Evolutionary conservation across 2,329 filamentous ascomycete genomes (phyloP).

Genomic region (Colletotrichum sp.): DNA sequence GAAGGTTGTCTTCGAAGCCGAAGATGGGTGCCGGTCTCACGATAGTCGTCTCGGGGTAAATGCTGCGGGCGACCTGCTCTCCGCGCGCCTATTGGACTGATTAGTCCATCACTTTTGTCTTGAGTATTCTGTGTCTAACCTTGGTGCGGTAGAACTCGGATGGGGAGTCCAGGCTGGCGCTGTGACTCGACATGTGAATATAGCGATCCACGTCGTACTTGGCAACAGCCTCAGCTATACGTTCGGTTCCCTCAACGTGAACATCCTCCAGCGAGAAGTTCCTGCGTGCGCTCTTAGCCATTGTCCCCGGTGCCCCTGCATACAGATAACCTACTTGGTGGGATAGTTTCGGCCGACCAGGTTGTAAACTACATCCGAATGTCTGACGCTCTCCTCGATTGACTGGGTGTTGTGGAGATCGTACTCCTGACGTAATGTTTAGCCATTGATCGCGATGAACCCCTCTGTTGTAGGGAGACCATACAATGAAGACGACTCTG

Average conservation of each 20-base stretch:
- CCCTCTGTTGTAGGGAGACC: not conserved
- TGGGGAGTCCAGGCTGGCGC: slow-evolving; percentile 77
- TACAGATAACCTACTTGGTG: slow-evolving; percentile 73
- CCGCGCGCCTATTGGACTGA: slow-evolving; percentile 64
- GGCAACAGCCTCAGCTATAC: slow-evolving; percentile 91
- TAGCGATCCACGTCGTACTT: slow-evolving; percentile 98
- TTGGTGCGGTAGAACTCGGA: slow-evolving; percentile 95
- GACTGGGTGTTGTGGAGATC: slow-evolving; percentile 93
- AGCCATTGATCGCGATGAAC: not conserved
- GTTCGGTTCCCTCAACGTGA: slow-evolving; percentile 88
- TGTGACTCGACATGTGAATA: slow-evolving; percentile 96
- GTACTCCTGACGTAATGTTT: slow-evolving; percentile 70
- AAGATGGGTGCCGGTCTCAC: slow-evolving; percentile 94
- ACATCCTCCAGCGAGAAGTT: slow-evolving; percentile 95
- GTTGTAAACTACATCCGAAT: slow-evolving; percentile 98
- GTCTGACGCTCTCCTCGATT: slow-evolving; percentile 94
- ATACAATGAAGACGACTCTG: slow-evolving; percentile 82
- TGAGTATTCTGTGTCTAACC: slow-evolving; percentile 44
- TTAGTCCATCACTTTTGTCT: not conserved
- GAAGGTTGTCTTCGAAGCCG: slow-evolving; percentile 91
- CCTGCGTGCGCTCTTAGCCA: slow-evolving; percentile 53
- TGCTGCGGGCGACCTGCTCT: slow-evolving; percentile 82
- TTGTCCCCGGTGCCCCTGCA: not conserved
- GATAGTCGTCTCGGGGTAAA: slow-evolving; percentile 97
- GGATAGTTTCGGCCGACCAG: slow-evolving; percentile 92